Conservation (phyloP, 2,329 filamentous ascomycete species). For the Scedosporium minutisporum region DNA sequence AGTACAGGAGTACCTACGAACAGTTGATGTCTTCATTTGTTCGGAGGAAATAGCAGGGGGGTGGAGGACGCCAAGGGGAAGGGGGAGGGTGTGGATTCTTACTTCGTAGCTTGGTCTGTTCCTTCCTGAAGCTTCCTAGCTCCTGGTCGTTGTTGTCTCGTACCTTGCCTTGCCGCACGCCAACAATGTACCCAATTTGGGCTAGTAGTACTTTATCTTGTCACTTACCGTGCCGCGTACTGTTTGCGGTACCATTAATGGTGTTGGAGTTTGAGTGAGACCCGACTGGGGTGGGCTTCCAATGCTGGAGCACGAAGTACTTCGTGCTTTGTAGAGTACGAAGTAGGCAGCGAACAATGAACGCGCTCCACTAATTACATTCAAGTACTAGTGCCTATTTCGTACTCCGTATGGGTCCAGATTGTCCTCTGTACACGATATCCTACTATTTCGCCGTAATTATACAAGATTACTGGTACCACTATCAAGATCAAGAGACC, state of each 20-base stretch:
- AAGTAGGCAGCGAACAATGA: no score
- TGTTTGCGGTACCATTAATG: neutral
- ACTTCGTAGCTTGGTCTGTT: no score
- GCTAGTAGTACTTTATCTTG: neutral
- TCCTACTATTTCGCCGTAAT: no score
- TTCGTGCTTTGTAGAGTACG: neutral
- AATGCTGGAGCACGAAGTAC: neutral
- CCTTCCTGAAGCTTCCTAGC: neutral
- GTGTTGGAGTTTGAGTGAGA: no score
- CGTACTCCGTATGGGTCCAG: no score
- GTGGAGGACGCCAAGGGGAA: neutral
- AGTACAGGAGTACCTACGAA: neutral
- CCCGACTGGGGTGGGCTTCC: neutral
- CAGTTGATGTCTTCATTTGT: neutral
- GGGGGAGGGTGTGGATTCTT: neutral
- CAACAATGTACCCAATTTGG: neutral
- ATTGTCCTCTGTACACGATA: no score
- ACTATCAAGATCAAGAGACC: no score
- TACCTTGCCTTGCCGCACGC: no score
- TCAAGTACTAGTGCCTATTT: no score
- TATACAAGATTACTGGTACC: no score
- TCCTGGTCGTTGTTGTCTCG: neutral
- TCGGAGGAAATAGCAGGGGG: neutral
- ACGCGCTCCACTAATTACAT: no score
- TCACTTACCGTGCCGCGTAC: neutral